Evolutionary conservation across 1,139 yeast species (phyloP), one percentile per base, ranked within the genome.

Genomic region (Blastobotrys petasosporus): DNA sequence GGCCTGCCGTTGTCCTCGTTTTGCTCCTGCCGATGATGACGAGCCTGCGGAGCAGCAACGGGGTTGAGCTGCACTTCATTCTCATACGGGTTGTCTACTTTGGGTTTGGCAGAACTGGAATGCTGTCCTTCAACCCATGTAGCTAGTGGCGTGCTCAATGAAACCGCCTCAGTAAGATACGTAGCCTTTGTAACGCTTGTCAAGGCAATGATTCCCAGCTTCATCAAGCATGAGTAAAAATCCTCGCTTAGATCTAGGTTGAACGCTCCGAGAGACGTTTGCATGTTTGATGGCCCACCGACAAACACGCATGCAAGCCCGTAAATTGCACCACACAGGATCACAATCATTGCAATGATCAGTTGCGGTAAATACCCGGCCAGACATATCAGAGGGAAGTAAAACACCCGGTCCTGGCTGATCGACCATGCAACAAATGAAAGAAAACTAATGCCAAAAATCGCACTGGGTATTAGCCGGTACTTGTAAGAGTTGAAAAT

Each of bases 121-220:
- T 37, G 32, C 13, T 39, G 39, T 2, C 33, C 28, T 48, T 81
- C 87, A 9, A 82, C 54, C 80, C 85, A 84, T 0, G 87, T 82
- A n/a, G 68, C 66, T 5, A 63, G 61, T 12, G 77, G 77, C 25
- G 75, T 60, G 0, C 66, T 63, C 2, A 83, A 66, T n/a, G 72
- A 59, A 34, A 79, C 69, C 17, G 77, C 67, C 55, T 82, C 88
- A 37, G 77, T 74, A 32, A 81, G 74, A 59, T 81, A 83, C 51
- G 84, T 79, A 13, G 80, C 76, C 51, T 74, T 76, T 2, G 85
- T 82, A 0, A 85, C 82, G 52, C 82, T 79, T 8, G 82, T 76
- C 32, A 82, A 73, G 5, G 85, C 79, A 43, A 82, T 68, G 47
- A 77, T 69, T 0, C 88, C 87, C 42, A 80, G 62, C 53, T 77